These are phyloP conservation scores for Chionographis japonica DNA, from an alignment of 106 monocot species.

Conservation along the genomic window DNA sequence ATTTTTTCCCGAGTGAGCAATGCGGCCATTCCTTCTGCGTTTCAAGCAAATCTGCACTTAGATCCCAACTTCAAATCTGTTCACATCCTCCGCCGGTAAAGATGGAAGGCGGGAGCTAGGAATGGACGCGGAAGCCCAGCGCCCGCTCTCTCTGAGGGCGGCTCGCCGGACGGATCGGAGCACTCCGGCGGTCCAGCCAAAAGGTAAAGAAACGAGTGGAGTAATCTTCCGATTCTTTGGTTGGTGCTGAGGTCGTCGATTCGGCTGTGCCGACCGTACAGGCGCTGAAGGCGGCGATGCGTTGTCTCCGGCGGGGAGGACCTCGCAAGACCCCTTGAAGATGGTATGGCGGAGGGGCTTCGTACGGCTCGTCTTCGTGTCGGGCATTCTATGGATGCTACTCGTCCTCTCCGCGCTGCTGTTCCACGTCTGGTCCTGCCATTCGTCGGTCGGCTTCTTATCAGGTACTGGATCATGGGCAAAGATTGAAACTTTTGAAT, in stretches of 20 bases:
- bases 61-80: too few relatives aligned
- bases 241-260: neutral
- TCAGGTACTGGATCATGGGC: conserved; percentile 31
- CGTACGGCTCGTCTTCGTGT: conserved; percentile 55
- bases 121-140: conserved; percentile 40
- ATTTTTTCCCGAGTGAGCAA: too few relatives aligned
- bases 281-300: conserved; percentile 6
- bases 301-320: conserved; percentile 8
- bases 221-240: neutral
- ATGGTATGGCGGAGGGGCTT: conserved; percentile 57
- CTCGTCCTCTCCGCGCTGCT: conserved; percentile 52
- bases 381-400: conserved; percentile 64
- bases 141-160: conserved; percentile 44
- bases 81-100: too few relatives aligned
- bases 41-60: too few relatives aligned
- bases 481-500: neutral
- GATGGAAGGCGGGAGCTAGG: conserved; percentile 1
- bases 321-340: conserved; percentile 29
- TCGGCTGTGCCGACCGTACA: neutral
- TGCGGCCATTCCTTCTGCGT: too few relatives aligned
- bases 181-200: conserved; percentile 9
- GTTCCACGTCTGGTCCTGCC: conserved; percentile 76
- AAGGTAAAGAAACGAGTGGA: conserved; percentile 21
- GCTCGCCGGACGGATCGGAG: conserved; percentile 25
- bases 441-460: conserved; percentile 50